phyloP scores from a whole-genome alignment of 768 basidiomycete genomes.

The Kondoa malvinella region DNA sequence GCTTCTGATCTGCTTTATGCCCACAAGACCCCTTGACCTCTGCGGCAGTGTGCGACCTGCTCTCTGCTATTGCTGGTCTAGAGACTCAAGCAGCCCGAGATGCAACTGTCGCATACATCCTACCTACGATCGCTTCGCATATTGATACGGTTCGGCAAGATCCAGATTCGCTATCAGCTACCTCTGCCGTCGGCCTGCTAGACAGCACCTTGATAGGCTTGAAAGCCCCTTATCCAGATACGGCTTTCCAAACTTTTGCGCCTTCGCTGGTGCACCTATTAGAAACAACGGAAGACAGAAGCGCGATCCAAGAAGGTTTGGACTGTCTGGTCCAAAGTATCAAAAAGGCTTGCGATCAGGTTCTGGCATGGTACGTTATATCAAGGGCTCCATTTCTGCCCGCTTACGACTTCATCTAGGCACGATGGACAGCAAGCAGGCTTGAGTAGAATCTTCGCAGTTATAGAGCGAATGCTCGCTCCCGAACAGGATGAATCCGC shows the following conservation, averaged over 20 bases:
- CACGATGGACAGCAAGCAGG: constrained; percentile 40
- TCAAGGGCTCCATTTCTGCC: neutral
- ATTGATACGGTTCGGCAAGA: constrained; percentile 39
- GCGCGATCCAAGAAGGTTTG: constrained; percentile 51
- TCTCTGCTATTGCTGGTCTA: constrained; percentile 51
- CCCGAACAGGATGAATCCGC: constrained; percentile 70
- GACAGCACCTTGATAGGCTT: constrained; percentile 55
- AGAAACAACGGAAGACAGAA: constrained; percentile 59
- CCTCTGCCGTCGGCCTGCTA: constrained; percentile 66
- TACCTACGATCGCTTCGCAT: constrained; percentile 54
- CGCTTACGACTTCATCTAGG: constrained; percentile 31
- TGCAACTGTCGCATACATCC: constrained; percentile 50
- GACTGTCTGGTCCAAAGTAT: constrained; percentile 63
- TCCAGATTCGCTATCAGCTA: constrained; percentile 43
- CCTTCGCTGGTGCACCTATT: constrained; percentile 58
- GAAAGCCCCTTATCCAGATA: constrained; percentile 41
- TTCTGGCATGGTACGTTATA: constrained; percentile 48
- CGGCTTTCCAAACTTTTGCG: constrained; percentile 58
- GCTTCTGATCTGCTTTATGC: constrained; percentile 10
- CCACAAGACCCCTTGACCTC: constrained; percentile 68
- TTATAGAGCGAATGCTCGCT: constrained; percentile 61
- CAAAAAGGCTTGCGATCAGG: constrained; percentile 67
- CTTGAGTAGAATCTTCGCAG: constrained; percentile 51
- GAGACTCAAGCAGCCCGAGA: constrained; percentile 48
- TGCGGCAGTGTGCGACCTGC: constrained; percentile 65